phyloP scores from a whole-genome alignment of 2,329 filamentous ascomycete species.

The Geosmithia putterillii region DNA sequence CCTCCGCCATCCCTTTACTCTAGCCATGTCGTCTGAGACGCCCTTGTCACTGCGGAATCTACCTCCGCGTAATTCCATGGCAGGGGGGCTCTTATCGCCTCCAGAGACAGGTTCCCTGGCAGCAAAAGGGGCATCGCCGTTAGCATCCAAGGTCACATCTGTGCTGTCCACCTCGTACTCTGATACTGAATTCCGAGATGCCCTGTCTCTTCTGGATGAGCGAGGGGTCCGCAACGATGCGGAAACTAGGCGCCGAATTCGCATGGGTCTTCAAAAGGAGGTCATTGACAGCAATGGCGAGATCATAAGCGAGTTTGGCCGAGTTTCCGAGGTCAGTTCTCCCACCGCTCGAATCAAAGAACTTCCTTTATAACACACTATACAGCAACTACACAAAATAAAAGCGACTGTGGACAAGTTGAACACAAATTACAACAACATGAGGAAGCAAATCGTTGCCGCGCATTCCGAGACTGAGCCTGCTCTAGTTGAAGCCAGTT shows the following conservation, averaged over 20 bases:
- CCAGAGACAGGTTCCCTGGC: constrained; percentile 68
- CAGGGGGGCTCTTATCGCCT: constrained; percentile 34
- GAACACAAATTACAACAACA: constrained; percentile 68
- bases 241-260: constrained; percentile 65
- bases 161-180: constrained; percentile 88
- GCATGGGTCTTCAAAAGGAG: constrained; percentile 78
- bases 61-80: constrained; percentile 11
- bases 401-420: constrained; percentile 65
- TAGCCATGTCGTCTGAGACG: constrained; percentile 5
- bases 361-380: constrained; percentile 12
- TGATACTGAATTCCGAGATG: constrained; percentile 82
- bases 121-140: constrained; percentile 56
- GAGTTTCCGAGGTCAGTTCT: constrained; percentile 65
- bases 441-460: constrained; percentile 65
- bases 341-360: background rate
- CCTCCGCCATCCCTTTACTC: background rate
- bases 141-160: constrained; percentile 71
- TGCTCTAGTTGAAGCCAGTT: constrained; percentile 64
- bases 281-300: constrained; percentile 87
- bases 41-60: constrained; percentile 5
- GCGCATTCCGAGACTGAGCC: constrained; percentile 64
- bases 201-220: constrained; percentile 65
- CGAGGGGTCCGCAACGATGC: constrained; percentile 61
- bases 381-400: constrained; percentile 75
- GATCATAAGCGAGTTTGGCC: constrained; percentile 77